Conservation (phyloP, 2,329 filamentous ascomycete genomes). For the Colletotrichum trifolii region DNA sequence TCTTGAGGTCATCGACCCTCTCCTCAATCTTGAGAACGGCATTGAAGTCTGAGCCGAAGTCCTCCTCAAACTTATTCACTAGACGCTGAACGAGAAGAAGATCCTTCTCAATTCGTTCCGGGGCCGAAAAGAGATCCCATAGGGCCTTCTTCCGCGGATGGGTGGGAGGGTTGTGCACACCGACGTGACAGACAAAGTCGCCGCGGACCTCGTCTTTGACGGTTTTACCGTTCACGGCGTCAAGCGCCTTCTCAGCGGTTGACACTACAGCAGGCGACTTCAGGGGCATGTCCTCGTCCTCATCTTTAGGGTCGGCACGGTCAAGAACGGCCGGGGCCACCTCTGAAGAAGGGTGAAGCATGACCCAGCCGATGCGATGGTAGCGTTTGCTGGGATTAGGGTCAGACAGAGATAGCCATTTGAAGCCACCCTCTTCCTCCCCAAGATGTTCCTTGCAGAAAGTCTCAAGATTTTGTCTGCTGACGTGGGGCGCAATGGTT, state of each 20-base stretch:
- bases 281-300: constrained; percentile 68
- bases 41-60: constrained; percentile 81
- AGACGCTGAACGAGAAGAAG: constrained; percentile 84
- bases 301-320: constrained; percentile 78
- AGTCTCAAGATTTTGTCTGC: constrained; percentile 89
- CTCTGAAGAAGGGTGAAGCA: constrained; percentile 85
- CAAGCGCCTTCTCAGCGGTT: constrained; percentile 86
- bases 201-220: constrained; percentile 94
- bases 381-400: constrained; percentile 97
- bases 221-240: constrained; percentile 97
- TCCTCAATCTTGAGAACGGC: constrained; percentile 86
- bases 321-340: constrained; percentile 67
- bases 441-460: constrained; percentile 96
- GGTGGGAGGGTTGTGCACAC: constrained; percentile 89
- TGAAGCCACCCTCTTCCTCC: constrained; percentile 90
- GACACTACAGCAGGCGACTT: constrained; percentile 62
- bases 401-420: constrained; percentile 95
- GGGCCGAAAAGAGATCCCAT: constrained; percentile 95
- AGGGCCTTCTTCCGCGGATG: constrained; percentile 93
- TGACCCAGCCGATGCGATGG: constrained; percentile 98
- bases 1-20: constrained; percentile 83
- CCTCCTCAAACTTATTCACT: constrained; percentile 84
- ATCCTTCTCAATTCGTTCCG: constrained; percentile 93
- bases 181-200: constrained; percentile 97
- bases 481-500: constrained; percentile 96